Conservation (phyloP, 139 green algal species). For the Chlamydomonas sp. region DNA sequence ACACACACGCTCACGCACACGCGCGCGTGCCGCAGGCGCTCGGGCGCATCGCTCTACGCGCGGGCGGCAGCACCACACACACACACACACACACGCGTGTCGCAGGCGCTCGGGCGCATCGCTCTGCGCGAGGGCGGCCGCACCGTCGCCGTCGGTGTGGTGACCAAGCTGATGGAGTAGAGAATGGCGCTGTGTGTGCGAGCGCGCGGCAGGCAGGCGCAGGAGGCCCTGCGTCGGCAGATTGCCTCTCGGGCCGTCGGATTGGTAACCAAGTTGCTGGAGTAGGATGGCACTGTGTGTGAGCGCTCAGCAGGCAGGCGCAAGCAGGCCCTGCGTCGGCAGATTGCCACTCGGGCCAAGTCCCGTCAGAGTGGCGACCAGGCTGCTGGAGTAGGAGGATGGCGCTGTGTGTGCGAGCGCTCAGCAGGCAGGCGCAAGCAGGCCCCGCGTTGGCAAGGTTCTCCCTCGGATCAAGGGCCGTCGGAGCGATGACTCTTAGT, state of each 20-base stretch:
- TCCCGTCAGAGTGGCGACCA: slow-evolving; percentile 78
- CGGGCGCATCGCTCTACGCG: slow-evolving; percentile 72
- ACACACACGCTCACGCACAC: too few species aligned
- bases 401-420: neutral
- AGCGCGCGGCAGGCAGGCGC: neutral
- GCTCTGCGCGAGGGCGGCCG: slow-evolving; percentile 70
- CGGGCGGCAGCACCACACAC: too few species aligned
- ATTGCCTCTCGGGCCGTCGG: neutral
- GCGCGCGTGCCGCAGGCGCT: too few species aligned
- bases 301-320: too few species aligned
- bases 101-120: slow-evolving; percentile 77
- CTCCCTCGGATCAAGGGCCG: neutral
- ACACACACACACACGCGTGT: too few species aligned
- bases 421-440: neutral
- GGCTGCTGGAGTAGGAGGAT: slow-evolving; percentile 25
- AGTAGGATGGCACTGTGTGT: too few species aligned
- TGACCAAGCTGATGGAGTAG: slow-evolving; percentile 47
- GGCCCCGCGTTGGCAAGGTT: neutral
- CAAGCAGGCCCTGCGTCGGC: neutral
- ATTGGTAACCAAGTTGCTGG: neutral
- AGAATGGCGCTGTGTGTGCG: neutral
- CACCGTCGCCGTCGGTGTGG: slow-evolving; percentile 84
- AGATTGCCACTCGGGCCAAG: neutral
- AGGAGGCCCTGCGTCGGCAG: neutral
- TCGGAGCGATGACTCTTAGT: neutral